Evolutionary conservation across 2,329 filamentous ascomycete genomes (phyloP).

Genomic region (Sporothrix globosa): DNA sequence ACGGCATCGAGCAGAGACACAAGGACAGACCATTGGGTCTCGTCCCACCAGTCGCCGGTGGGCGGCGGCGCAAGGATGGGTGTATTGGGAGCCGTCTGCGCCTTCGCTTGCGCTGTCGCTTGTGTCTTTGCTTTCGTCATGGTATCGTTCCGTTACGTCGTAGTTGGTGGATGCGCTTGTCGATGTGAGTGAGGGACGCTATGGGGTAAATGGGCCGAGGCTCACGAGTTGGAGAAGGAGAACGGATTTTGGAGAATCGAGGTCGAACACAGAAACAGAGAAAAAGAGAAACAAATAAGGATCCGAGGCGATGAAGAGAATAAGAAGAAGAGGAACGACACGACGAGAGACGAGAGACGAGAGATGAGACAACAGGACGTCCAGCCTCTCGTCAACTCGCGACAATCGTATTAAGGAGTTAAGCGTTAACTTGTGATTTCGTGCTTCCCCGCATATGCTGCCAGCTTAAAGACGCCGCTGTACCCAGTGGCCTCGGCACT

Average conservation of each 20-base stretch:
- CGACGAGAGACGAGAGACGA: not conserved
- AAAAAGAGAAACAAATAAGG: not conserved
- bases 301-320: not conserved
- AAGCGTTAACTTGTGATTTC: not conserved
- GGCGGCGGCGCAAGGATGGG: conserved; percentile 30
- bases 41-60: conserved; percentile 47
- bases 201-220: not conserved
- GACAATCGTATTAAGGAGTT: not conserved
- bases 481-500: conserved; percentile 32
- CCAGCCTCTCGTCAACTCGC: conserved; percentile 1
- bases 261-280: not conserved
- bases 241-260: not conserved
- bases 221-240: not conserved
- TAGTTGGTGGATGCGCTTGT: not conserved
- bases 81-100: not conserved
- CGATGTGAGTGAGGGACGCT: not conserved
- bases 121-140: conserved; percentile 12
- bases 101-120: not conserved
- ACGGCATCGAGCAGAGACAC: conserved; percentile 61
- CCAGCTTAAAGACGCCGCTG: not conserved
- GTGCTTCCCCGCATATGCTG: conserved; percentile 22
- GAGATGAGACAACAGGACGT: not conserved
- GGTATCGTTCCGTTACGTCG: not conserved
- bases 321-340: not conserved
- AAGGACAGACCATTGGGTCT: conserved; percentile 58